phyloP scores from a whole-genome alignment of 352 stramenopile species.

The Pythium oligandrum region DNA sequence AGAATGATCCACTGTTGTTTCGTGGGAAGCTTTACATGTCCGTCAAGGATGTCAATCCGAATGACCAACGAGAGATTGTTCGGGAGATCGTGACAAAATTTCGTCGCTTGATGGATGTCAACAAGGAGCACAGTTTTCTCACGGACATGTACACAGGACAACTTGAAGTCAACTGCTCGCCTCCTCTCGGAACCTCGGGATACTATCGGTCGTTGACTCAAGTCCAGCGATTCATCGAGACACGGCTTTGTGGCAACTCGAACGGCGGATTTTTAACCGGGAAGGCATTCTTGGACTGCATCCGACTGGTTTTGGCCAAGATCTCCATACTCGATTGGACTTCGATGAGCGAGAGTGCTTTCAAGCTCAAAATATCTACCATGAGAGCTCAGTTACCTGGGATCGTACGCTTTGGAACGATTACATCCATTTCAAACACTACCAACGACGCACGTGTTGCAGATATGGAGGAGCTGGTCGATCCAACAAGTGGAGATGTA shows the following conservation, averaged over 20 bases:
- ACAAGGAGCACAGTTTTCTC: slow-evolving; percentile 63
- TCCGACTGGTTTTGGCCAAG: slow-evolving; percentile 66
- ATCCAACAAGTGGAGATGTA: neutral
- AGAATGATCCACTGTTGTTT: slow-evolving; percentile 51
- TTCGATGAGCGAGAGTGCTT: slow-evolving; percentile 45
- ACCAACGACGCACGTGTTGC: slow-evolving; percentile 8
- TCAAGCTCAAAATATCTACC: slow-evolving; percentile 48
- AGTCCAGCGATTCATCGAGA: slow-evolving; percentile 29
- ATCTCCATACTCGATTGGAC: slow-evolving; percentile 80
- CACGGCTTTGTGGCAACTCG: slow-evolving; percentile 20
- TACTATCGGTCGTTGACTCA: slow-evolving; percentile 61
- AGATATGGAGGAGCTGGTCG: neutral
- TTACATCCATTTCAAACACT: slow-evolving; percentile 19
- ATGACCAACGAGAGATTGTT: slow-evolving; percentile 43
- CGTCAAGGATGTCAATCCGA: slow-evolving; percentile 72
- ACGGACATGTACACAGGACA: slow-evolving; percentile 59
- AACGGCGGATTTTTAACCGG: slow-evolving; percentile 27
- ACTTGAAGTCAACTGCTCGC: slow-evolving; percentile 60
- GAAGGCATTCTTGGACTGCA: slow-evolving; percentile 57
- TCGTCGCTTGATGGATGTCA: slow-evolving; percentile 34
- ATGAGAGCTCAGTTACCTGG: slow-evolving; percentile 35
- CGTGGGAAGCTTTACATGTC: slow-evolving; percentile 60
- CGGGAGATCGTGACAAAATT: slow-evolving; percentile 53
- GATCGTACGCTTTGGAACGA: slow-evolving; percentile 38
- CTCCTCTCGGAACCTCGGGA: slow-evolving; percentile 50